Base-by-base conservation (phyloP, 2,329 filamentous ascomycete species). In the Hansfordia pulvinata region DNA sequence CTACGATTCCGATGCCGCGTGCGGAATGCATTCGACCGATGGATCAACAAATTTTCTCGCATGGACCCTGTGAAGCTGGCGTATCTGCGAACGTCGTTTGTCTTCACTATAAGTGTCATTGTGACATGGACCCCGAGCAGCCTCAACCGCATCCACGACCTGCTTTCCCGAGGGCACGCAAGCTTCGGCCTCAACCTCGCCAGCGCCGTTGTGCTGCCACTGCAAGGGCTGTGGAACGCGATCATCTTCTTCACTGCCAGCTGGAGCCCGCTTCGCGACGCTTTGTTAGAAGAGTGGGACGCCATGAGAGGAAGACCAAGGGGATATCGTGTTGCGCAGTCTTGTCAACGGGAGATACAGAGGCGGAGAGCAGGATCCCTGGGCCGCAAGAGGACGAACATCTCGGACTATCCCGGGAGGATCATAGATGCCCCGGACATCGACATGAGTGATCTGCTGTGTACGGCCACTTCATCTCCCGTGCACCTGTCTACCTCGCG, bases 171-270 rank as follows among this genome's bases (percentile, higher is more conserved):
- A 0, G 44, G 35, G 17, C 35, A 53, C 7, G 58, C 62, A 17
- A 65, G 61, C 31, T 86, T 73, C 44, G 65, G 62, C 8, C 67
- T 84, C 26, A 77, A 80, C 43, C 64, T 83, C 26, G 66, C 70
- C 2, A 74, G 76, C 6, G 74, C 76, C 3, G 60, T 81, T 2
- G 80, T 86, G 0, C 58, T 88, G 4, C 80, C 82, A 0, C 58
- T 84, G 2, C 82, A 88, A 47, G 82, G 82, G 1, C 67, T 84
- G 17, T 86, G 81, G 79, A 88, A 88, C 43, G 68, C 73, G 17
- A 54, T 82, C 27, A 82, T 90, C 30, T 88, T 85, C 51, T 69
- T 79, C 32, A 65, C 67, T 5, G 80, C 78, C 2, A 81, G 62
- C 35, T 64, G 58, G 54, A 25, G 13, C 1, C 36, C 52, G 21